phyloP scores from a whole-genome alignment of 139 green algal genomes.

The Tetraselmis striata region DNA sequence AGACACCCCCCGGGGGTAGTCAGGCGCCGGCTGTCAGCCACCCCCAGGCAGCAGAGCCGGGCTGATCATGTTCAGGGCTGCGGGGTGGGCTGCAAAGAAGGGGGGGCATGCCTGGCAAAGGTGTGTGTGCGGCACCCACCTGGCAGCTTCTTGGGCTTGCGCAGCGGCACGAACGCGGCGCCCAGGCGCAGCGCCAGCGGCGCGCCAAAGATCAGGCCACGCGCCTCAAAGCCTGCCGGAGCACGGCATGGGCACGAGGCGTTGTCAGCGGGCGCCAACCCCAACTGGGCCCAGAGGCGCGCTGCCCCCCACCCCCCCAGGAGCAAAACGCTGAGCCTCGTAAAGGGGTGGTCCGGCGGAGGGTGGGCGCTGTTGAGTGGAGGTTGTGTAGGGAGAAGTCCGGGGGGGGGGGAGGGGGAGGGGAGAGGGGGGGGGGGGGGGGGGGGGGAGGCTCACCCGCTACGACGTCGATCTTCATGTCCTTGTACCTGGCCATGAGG shows the following conservation, averaged over 20 bases:
- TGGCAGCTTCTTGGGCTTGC: constrained; percentile 97
- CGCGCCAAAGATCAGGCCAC: constrained; percentile 96
- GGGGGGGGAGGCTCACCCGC: constrained; percentile 52
- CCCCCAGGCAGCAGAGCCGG: no score
- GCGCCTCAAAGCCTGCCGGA: constrained; percentile 87
- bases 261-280: background rate
- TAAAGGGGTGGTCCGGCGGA: background rate
- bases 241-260: constrained; percentile 6
- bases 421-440: no score
- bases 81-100: no score
- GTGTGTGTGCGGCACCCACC: no score
- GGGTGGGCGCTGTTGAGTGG: background rate
- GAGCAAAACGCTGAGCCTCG: background rate
- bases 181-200: constrained; percentile 83
- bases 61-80: no score
- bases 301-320: background rate
- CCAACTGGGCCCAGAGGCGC: constrained; percentile 11
- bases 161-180: constrained; percentile 83
- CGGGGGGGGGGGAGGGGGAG: background rate
- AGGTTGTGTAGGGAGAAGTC: background rate
- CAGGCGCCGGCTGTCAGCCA: no score
- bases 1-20: no score
- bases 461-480: constrained; percentile 71
- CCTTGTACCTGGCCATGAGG: constrained; percentile 53
- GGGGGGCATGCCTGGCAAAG: no score